Percentiles rank a stretch among this genome's conserved stretches.
phyloP scores from a whole-genome alignment of 257 asterid genomes.

The Linaria vulgaris region DNA sequence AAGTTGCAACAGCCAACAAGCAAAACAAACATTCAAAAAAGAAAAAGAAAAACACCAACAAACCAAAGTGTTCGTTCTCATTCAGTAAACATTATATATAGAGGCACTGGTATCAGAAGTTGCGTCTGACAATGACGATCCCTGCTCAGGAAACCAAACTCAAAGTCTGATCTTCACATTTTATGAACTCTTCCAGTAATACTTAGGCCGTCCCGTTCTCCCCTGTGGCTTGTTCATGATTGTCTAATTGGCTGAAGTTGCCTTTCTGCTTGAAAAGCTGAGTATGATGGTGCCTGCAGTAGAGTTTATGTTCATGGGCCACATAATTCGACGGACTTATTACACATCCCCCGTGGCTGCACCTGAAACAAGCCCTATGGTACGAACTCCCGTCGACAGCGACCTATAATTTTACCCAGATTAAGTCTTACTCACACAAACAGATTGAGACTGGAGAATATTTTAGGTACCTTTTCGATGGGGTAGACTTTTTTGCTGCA shows the following conservation, averaged over 20 bases:
- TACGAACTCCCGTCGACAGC: constrained; percentile 73
- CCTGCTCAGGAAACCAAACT: background rate
- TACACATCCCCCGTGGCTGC: constrained; percentile 73
- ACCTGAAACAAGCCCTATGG: constrained; percentile 72
- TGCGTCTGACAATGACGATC: background rate
- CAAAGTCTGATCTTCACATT: background rate
- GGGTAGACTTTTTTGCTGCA: constrained; percentile 80
- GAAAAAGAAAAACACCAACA: background rate
- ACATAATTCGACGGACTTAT: constrained; percentile 80
- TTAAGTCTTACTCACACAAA: too few relatives aligned
- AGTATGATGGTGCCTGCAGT: constrained; percentile 78
- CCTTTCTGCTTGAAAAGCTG: constrained; percentile 82
- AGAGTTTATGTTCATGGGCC: constrained; percentile 67
- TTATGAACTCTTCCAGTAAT: background rate
- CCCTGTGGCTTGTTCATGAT: constrained; percentile 26
- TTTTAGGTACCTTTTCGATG: constrained; percentile 60
- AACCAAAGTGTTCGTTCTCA: background rate
- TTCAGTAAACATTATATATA: background rate
- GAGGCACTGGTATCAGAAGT: background rate
- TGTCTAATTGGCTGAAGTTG: constrained; percentile 45
- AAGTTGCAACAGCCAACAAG: background rate
- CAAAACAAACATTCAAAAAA: too few relatives aligned
- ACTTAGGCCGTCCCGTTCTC: constrained; percentile 25
- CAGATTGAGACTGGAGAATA: too few relatives aligned
- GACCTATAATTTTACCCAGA: constrained; percentile 46